Evolutionary conservation across 306 rosid species (phyloP).

Genomic region (Castanopsis chinensis): DNA sequence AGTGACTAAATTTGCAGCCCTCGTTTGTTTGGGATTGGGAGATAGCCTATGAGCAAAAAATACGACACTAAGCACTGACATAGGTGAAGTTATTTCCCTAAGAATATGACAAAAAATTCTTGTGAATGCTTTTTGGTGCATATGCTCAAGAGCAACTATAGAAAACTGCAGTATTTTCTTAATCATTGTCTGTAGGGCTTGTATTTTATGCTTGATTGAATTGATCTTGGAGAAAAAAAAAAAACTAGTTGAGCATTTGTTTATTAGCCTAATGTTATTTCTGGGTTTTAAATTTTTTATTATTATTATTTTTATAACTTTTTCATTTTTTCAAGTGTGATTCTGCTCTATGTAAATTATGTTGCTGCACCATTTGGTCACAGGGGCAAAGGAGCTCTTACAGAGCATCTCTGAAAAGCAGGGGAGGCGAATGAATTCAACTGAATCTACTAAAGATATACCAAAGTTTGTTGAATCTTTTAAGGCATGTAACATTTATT

Average conservation of each 20-base stretch:
- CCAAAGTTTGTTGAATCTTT: constrained; percentile 65
- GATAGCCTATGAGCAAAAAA: no score
- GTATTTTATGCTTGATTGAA: not conserved
- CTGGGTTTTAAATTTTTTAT: not conserved
- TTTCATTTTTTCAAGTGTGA: not conserved
- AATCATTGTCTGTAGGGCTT: not conserved
- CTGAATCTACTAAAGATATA: constrained; percentile 81
- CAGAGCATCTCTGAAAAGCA: constrained; percentile 89
- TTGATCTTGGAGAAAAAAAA: not conserved
- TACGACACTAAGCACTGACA: no score
- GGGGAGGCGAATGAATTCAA: constrained; percentile 76
- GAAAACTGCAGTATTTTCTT: not conserved
- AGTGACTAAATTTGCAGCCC: no score
- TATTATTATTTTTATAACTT: no score
- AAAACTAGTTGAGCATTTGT: not conserved
- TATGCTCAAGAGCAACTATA: not conserved
- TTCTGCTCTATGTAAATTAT: not conserved
- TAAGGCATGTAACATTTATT: constrained; percentile 58
- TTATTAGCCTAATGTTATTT: not conserved
- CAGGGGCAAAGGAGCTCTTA: constrained; percentile 90
- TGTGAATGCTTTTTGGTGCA: not conserved
- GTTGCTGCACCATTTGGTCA: constrained; percentile 21
- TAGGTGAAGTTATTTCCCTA: not conserved
- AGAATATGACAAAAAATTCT: not conserved
- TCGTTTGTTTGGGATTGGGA: no score